Percentiles rank a stretch among this genome's conserved stretches.
phyloP scores from a whole-genome alignment of 257 asterid genomes.

The Thymus mandschuricus region DNA sequence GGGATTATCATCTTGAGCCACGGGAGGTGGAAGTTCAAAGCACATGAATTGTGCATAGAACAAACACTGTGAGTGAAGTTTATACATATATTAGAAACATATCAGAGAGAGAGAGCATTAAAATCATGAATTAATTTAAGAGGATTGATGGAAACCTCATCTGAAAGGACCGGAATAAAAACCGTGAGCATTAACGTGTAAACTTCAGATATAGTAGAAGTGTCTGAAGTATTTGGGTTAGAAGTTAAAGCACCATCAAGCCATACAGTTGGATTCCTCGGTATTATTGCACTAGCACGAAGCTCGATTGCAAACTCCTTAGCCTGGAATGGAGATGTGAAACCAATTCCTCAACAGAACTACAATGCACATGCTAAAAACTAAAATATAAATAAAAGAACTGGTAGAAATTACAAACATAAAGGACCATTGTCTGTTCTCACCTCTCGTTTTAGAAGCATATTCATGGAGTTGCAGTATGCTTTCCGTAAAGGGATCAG shows the following conservation, averaged over 20 bases:
- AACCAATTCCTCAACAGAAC: slow-evolving; percentile 27
- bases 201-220: slow-evolving; percentile 85
- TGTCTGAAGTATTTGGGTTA: slow-evolving; percentile 68
- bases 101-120: slow-evolving; percentile 11
- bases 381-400: slow-evolving; percentile 8
- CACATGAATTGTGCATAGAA: slow-evolving; percentile 98
- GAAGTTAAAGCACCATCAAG: slow-evolving; percentile 78
- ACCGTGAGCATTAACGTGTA: slow-evolving; percentile 83
- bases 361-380: slow-evolving; percentile 14
- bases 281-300: slow-evolving; percentile 80
- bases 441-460: slow-evolving; percentile 94
- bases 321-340: slow-evolving; percentile 61
- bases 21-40: slow-evolving; percentile 87
- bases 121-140: slow-evolving; percentile 18
- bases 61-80: slow-evolving; percentile 64
- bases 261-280: slow-evolving; percentile 80
- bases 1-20: slow-evolving; percentile 61
- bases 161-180: slow-evolving; percentile 90
- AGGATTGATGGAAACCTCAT: slow-evolving; percentile 66
- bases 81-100: slow-evolving; percentile 10
- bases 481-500: slow-evolving; percentile 90
- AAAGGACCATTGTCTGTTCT: slow-evolving; percentile 34
- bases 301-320: slow-evolving; percentile 99
- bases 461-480: slow-evolving; percentile 91
- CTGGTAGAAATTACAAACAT: slow-evolving; percentile 9